A percentile compares a stretch with the other conserved stretches of the same genome.
These are phyloP conservation scores for Pholiota conissans DNA, from an alignment of 768 basidiomycete species.

Conservation along the genomic window DNA sequence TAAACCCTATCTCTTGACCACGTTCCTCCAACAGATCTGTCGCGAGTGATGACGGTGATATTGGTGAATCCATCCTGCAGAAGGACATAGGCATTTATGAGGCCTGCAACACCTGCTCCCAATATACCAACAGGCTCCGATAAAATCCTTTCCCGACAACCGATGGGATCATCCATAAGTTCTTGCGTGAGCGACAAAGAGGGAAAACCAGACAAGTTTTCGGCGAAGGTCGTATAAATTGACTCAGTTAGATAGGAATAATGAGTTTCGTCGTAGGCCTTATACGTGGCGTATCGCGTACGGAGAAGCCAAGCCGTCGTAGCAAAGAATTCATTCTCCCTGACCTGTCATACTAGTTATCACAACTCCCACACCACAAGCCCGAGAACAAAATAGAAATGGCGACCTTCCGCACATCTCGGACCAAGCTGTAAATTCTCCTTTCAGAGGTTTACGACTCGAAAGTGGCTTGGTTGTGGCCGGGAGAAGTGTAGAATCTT, in stretches of 20 bases:
- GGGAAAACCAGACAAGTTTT: not conserved
- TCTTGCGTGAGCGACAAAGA: not conserved
- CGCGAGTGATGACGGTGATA: constrained; percentile 55
- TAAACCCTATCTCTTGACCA: constrained; percentile 58
- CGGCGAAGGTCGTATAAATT: too few species aligned
- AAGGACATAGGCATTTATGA: constrained; percentile 58
- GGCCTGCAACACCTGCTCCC: constrained; percentile 59
- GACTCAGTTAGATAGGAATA: too few species aligned
- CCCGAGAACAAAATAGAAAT: too few species aligned
- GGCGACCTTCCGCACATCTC: too few species aligned
- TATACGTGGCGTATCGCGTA: not conserved
- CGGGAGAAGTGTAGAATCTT: too few species aligned
- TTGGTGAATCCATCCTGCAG: constrained; percentile 56
- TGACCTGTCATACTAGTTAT: too few species aligned
- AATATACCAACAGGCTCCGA: constrained; percentile 42
- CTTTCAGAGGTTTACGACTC: too few species aligned
- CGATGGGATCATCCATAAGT: not conserved
- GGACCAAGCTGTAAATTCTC: too few species aligned
- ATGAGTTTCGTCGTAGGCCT: too few species aligned
- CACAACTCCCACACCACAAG: too few species aligned
- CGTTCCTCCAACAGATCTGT: constrained; percentile 58
- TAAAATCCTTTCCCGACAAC: not conserved
- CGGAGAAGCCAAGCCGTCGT: not conserved
- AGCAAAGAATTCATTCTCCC: too few species aligned
- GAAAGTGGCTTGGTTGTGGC: too few species aligned